Base-by-base conservation (phyloP, 2,329 filamentous ascomycete genomes). In the Epichloe sibirici region DNA sequence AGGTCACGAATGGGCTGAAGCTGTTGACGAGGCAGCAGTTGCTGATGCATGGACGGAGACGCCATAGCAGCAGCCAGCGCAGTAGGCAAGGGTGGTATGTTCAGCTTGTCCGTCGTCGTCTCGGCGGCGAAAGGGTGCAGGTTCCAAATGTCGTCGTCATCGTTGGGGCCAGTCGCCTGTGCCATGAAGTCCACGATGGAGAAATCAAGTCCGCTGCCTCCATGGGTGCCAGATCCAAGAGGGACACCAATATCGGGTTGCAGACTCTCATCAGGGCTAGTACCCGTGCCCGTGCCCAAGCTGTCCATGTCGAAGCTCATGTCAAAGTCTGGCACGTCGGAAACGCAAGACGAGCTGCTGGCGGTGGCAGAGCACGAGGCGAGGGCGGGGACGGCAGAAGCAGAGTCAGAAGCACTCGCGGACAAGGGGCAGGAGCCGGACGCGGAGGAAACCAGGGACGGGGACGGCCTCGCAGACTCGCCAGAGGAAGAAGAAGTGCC, bases 101-200 rank as follows among this genome's bases (percentile, higher is more conserved):
- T 56, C 56, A 67, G 58, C 59, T 69, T 69, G 56, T 52, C 59
- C 28, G 52, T 52, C 28, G 52, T 52, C 28, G 52, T 51, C 38
- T 57, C 59, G 53, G 57, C 57, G 44, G 21, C 40, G 47, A 53
- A 48, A 25, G 46, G 23, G 11, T 55, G 55, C 35, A 66, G 56
- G 47, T 58, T 61, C 63, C 65, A 66, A 9, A 61, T 49, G 52
- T 60, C 61, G 53, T 60, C 61, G 39, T 47, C 8, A 4, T 53
- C 47, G n/a, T 45, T 12, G 15, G 57, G 55, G 40, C 56, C 57
- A 38, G 55, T 47, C 4, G 58, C 49, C 2, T 59, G 51, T 39
- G 58, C 57, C 58, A 68, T 60, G 46, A 69, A 58, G 52, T 69
- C 65, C 17, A 62, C 66, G 52, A 68, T 63, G 57, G 65, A 67